Evolutionary conservation across 1,284 basidiomycete species (phyloP).

Genomic region (Ceratobasidium sp.): DNA sequence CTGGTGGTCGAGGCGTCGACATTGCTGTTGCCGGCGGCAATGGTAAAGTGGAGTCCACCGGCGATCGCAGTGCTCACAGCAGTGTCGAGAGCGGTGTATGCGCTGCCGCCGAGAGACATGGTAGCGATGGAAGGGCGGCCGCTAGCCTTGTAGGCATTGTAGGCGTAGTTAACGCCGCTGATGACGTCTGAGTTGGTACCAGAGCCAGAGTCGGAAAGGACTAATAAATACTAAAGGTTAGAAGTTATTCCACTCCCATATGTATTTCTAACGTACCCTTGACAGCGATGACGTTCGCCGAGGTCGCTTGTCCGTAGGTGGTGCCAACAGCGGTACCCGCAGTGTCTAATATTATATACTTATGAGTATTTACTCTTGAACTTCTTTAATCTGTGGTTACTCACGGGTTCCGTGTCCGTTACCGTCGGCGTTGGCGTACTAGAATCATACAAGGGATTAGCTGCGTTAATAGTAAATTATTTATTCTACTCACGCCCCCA

Average conservation of each 20-base stretch:
- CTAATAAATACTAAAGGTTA: slow-evolving; percentile 57
- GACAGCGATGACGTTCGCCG: slow-evolving; percentile 92
- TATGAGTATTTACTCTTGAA: slow-evolving; percentile 20
- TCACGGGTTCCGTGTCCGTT: slow-evolving; percentile 46
- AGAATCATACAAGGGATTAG: not conserved
- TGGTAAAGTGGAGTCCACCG: slow-evolving; percentile 91
- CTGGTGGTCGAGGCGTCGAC: too few relatives aligned
- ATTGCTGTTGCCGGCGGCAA: slow-evolving; percentile 87
- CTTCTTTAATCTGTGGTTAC: slow-evolving; percentile 1
- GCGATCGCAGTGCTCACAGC: slow-evolving; percentile 60
- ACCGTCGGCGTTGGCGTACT: slow-evolving; percentile 21
- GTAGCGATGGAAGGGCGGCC: slow-evolving; percentile 22
- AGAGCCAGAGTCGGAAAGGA: slow-evolving; percentile 92
- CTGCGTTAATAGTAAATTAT: not conserved
- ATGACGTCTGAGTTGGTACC: slow-evolving; percentile 97
- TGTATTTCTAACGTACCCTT: slow-evolving; percentile 67
- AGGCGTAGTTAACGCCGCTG: slow-evolving; percentile 86
- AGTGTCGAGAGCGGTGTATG: slow-evolving; percentile 36
- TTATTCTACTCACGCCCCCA: not conserved
- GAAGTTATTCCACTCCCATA: not conserved
- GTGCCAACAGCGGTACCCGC: slow-evolving; percentile 62
- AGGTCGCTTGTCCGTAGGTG: slow-evolving; percentile 96
- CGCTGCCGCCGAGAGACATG: slow-evolving; percentile 43
- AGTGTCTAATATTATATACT: too few relatives aligned
- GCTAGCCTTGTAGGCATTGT: slow-evolving; percentile 61